These are phyloP conservation scores for Gigaspora rosea DNA, from an alignment of 192 early-diverging fungal genomes.

Conservation along the genomic window DNA sequence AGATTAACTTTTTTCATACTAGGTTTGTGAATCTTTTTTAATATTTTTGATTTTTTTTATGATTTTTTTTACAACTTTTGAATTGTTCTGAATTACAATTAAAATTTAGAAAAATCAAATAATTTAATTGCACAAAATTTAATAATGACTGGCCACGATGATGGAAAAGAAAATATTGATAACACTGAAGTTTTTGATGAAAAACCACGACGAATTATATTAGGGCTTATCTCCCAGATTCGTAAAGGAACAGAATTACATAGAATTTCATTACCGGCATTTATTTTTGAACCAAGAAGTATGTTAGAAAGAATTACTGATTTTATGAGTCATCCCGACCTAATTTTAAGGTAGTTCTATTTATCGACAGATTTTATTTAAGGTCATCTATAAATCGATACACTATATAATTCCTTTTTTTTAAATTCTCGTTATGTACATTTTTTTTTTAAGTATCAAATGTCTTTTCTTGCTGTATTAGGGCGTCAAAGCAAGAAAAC, in stretches of 20 bases:
- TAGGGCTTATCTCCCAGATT: slow-evolving; percentile 87
- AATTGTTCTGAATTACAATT: too few relatives aligned
- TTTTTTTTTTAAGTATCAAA: neutral
- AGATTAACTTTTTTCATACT: too few relatives aligned
- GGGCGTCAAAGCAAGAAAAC: slow-evolving; percentile 65
- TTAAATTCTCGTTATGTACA: neutral
- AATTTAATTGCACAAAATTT: neutral
- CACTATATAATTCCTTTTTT: too few relatives aligned
- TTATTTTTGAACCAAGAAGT: slow-evolving; percentile 91
- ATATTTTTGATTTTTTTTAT: too few relatives aligned
- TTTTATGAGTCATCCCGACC: slow-evolving; percentile 91
- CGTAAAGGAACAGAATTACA: slow-evolving; percentile 90
- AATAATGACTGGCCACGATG: slow-evolving; percentile 18
- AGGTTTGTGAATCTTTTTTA: too few relatives aligned
- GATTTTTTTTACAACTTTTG: too few relatives aligned
- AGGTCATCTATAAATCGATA: neutral
- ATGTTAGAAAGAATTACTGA: slow-evolving; percentile 95
- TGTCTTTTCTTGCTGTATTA: slow-evolving; percentile 37
- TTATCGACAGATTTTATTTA: neutral
- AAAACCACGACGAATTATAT: slow-evolving; percentile 76
- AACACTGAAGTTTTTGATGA: slow-evolving; percentile 83
- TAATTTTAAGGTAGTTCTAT: slow-evolving; percentile 67
- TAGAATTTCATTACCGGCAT: slow-evolving; percentile 91
- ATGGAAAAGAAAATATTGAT: slow-evolving; percentile 5
- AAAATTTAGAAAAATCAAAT: too few relatives aligned